Evolutionary conservation across 805 yeast species (phyloP), one percentile per base, ranked within the genome.

Genomic region (Zygosaccharomyces lentus): DNA sequence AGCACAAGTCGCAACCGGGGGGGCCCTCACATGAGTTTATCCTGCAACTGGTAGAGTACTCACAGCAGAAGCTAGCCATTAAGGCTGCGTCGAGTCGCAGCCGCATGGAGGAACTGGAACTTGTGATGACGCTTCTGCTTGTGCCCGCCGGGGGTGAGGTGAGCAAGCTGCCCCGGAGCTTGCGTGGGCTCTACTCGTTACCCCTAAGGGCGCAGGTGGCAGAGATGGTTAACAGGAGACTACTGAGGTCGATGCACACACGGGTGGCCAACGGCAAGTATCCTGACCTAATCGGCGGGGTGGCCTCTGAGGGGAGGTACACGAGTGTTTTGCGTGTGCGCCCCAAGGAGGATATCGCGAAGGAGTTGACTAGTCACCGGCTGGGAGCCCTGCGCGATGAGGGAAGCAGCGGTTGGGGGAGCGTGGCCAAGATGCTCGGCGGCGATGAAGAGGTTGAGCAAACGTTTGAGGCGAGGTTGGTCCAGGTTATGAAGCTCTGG

Each of bases 91-190:
- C 76, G 41, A 81, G 81, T 38, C 69, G 69, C 51, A 70, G 70
- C 46, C 78, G 84, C 49, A 72, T 88, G 65, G 76, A 77, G 45
- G 91, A 87, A 52, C 67, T 89, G 50, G 96, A 90, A 60, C 70
- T 82, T 36, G 81, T 95, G 2, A 86, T 89, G 93, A 87, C 95
- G 17, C 70, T 89, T 49, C 67, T 89, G 30, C 78, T 80, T 31
- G 75, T 74, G 50, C 74, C 78, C 1, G 59, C 61, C 16, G 59
- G 54, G 12, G 57, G 53, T 24, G 66, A 68, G 48, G 27, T 44
- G 9, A 49, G 47, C 35, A 75, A 68, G 39, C 59, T 82, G 27
- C 89, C 88, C 0, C 66, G 66, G 24, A 78, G 77, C 50, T 66
- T 87, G 51, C 68, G 75, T 37, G 69, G 69, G 17, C 65, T 87